These are phyloP conservation scores for Lecanicillium sp. DNA, from an alignment of 2,329 filamentous ascomycete species.

Conservation along the genomic window DNA sequence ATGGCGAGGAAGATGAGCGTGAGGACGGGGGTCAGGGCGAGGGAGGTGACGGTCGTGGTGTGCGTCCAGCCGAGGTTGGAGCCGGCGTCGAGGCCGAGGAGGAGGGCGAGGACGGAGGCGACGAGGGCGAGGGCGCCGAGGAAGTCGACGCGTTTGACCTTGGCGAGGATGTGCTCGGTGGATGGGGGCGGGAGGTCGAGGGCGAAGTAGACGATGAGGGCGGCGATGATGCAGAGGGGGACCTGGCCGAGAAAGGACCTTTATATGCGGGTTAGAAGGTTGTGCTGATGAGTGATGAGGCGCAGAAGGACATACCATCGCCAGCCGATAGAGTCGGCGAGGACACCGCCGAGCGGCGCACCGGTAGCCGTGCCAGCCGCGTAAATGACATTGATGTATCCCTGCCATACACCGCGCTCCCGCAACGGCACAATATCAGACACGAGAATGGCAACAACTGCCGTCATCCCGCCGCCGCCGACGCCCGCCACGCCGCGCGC, in stretches of 20 bases:
- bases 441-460: conserved; percentile 62
- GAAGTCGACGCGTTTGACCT: conserved; percentile 66
- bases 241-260: conserved; percentile 68
- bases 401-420: conserved; percentile 68
- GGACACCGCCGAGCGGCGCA: conserved; percentile 62
- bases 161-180: conserved; percentile 58
- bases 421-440: conserved; percentile 62
- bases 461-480: conserved; percentile 67
- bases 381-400: conserved; percentile 65
- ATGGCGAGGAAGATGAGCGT: conserved; percentile 63
- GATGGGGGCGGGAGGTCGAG: conserved; percentile 57
- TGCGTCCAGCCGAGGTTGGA: conserved; percentile 65
- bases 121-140: conserved; percentile 63
- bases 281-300: conserved; percentile 11
- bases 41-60: conserved; percentile 49
- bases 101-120: conserved; percentile 56
- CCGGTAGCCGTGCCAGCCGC: conserved; percentile 62
- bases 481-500: conserved; percentile 50
- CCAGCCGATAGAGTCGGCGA: conserved; percentile 72
- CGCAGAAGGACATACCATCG: conserved; percentile 48
- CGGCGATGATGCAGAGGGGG: conserved; percentile 61
- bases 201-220: conserved; percentile 55
- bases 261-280: conserved; percentile 8
- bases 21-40: conserved; percentile 45
- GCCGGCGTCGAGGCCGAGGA: conserved; percentile 66